These are phyloP conservation scores for Ampelomyces quisqualis DNA, from an alignment of 2,329 filamentous ascomycete genomes.

Conservation along the genomic window DNA sequence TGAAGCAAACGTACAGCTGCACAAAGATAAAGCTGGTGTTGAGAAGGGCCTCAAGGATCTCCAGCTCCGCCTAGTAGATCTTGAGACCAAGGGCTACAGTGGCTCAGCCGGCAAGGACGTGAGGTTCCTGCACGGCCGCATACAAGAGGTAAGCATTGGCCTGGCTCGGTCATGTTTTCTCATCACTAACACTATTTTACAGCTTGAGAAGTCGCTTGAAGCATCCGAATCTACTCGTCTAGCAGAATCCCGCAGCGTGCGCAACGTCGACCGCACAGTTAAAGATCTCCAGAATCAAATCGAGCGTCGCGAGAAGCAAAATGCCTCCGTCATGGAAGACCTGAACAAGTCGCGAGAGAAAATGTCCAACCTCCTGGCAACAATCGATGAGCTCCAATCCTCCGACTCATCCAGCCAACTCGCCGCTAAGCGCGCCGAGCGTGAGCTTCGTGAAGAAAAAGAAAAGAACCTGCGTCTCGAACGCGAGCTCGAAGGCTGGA, in stretches of 20 bases:
- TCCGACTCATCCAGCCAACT: constrained; percentile 81
- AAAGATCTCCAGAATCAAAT: constrained; percentile 92
- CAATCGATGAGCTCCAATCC: constrained; percentile 91
- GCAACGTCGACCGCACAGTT: constrained; percentile 90
- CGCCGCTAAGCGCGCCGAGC: constrained; percentile 78
- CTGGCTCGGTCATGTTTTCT: neutral
- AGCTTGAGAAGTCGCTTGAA: constrained; percentile 89
- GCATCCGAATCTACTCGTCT: constrained; percentile 75
- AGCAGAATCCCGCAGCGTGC: constrained; percentile 80
- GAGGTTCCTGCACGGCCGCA: constrained; percentile 87
- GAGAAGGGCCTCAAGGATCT: constrained; percentile 91
- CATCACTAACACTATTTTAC: constrained; percentile 19
- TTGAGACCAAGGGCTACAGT: constrained; percentile 91
- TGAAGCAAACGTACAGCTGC: constrained; percentile 75
- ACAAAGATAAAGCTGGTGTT: constrained; percentile 84
- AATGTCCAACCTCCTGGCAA: constrained; percentile 81
- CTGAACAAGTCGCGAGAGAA: constrained; percentile 84
- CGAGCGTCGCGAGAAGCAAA: constrained; percentile 88
- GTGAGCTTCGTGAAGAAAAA: constrained; percentile 83
- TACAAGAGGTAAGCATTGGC: constrained; percentile 76
- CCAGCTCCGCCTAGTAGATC: constrained; percentile 83
- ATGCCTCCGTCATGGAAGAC: constrained; percentile 77
- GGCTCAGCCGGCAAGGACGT: constrained; percentile 93
- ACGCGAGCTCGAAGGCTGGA: constrained; percentile 82
- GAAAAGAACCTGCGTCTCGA: constrained; percentile 82